Conservation (phyloP, 2,329 filamentous ascomycete species). For the Curvularia spicifera region DNA sequence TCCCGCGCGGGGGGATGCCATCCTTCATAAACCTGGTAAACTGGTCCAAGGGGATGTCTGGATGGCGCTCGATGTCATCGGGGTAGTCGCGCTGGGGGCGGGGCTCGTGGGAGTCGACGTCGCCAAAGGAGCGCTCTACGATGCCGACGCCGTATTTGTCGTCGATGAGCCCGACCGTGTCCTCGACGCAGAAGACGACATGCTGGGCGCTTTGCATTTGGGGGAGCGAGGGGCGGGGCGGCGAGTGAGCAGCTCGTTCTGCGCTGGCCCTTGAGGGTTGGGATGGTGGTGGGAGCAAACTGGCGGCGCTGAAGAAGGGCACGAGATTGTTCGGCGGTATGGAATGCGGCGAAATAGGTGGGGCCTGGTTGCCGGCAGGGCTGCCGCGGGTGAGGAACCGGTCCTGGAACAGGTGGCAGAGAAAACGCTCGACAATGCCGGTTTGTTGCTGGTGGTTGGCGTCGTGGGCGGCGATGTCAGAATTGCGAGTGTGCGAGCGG, state of each 20-base stretch:
- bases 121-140: constrained; percentile 52
- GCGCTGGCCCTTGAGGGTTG: constrained; percentile 13
- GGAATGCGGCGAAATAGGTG: constrained; percentile 20
- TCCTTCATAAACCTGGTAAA: constrained; percentile 52
- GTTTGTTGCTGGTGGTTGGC: not conserved
- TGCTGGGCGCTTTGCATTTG: constrained; percentile 23
- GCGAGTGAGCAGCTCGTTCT: not conserved
- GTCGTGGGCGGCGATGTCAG: not conserved
- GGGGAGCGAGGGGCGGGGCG: not conserved
- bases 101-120: constrained; percentile 56
- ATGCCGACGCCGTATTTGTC: constrained; percentile 53
- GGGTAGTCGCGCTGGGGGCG: constrained; percentile 50
- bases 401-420: constrained; percentile 33
- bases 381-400: constrained; percentile 25
- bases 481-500: constrained; percentile 8
- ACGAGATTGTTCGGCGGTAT: constrained; percentile 23
- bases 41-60: constrained; percentile 37
- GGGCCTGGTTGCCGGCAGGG: constrained; percentile 22
- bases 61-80: constrained; percentile 47
- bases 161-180: constrained; percentile 51
- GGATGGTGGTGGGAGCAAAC: not conserved
- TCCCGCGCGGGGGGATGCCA: constrained; percentile 59
- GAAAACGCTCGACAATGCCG: constrained; percentile 25
- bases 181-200: constrained; percentile 50
- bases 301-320: constrained; percentile 34